Conservation (phyloP, 257 asterid genomes). For the Gentiana straminea region DNA sequence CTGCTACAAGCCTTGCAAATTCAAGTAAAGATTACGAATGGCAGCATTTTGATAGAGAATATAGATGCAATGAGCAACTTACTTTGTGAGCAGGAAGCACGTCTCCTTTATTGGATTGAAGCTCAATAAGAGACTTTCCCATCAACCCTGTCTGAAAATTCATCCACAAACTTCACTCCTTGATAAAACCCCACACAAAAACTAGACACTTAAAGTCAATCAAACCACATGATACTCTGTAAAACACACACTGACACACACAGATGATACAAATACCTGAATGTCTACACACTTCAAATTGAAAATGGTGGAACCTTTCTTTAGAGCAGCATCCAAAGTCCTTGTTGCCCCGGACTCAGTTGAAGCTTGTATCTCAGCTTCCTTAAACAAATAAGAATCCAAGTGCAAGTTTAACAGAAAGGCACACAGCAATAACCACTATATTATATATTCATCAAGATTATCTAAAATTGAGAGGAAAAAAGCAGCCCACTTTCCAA, state of each 20-base stretch:
- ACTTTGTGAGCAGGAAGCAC: slow-evolving; percentile 97
- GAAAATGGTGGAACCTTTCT: slow-evolving; percentile 79
- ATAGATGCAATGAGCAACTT: slow-evolving; percentile 22
- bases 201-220: neutral
- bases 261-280: slow-evolving; percentile 39
- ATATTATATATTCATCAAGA: neutral
- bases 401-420: neutral
- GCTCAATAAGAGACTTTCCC: slow-evolving; percentile 86
- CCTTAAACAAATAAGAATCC: slow-evolving; percentile 26
- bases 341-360: slow-evolving; percentile 66
- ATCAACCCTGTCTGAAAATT: slow-evolving; percentile 66
- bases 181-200: neutral
- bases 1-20: too few relatives aligned
- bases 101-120: slow-evolving; percentile 88
- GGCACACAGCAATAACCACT: neutral
- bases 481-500: neutral
- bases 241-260: neutral
- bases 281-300: slow-evolving; percentile 92
- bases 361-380: slow-evolving; percentile 84
- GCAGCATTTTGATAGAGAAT: neutral
- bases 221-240: neutral
- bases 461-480: neutral
- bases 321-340: slow-evolving; percentile 82
- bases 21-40: neutral
- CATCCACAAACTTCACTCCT: neutral